Evolutionary conservation across 768 basidiomycete species (phyloP), one percentile per base, ranked within the genome.

Genomic region (Podaxis pistillaris): DNA sequence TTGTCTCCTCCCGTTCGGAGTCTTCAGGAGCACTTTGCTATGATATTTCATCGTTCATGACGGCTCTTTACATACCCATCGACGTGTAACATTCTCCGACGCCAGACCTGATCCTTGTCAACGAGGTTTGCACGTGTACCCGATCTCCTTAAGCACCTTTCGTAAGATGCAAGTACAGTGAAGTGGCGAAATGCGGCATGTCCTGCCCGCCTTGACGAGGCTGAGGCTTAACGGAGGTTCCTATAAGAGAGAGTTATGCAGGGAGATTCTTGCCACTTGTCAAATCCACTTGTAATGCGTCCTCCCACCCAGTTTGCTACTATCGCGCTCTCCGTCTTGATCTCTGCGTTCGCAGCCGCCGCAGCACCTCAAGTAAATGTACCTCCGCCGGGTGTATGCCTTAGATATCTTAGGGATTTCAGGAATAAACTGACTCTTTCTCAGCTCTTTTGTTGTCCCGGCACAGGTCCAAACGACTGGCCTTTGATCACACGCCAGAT

Each of bases 371-470:
- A 61, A 19, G 40, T 53, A 13, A 11, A 28, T 6, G 60, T 53
- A 15, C 60, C 60, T 4, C 60, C 52, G 3, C 60, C 60, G 8
- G 60, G 60, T 22, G 60, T 61, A 46, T 7, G 60, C 38, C 26
- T 22, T 24, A 1, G 13, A 17, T n/a, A 11, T 19, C 24, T 36
- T 19, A 11, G 2, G 3, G 17, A 36, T n/a, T 19, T 33, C 4
- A 2, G 15, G 53, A n/a, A 7, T 54, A 15, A n/a, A n/a, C 8
- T 37, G 8, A 22, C 19, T 55, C 22, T 5, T 8, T 41, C 49
- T 33, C 26, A 61, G 60, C 56, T 62, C 3, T 65, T 28, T 12
- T 65, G 64, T 40, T 65, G 64, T 22, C 64, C 64, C 5, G 44
- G 52, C 5, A 41, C 38, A 5, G 64, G 64, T 4, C 64, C 64